Evolutionary conservation across 805 yeast genomes (phyloP).

Genomic region (Torulaspora quercuum): DNA sequence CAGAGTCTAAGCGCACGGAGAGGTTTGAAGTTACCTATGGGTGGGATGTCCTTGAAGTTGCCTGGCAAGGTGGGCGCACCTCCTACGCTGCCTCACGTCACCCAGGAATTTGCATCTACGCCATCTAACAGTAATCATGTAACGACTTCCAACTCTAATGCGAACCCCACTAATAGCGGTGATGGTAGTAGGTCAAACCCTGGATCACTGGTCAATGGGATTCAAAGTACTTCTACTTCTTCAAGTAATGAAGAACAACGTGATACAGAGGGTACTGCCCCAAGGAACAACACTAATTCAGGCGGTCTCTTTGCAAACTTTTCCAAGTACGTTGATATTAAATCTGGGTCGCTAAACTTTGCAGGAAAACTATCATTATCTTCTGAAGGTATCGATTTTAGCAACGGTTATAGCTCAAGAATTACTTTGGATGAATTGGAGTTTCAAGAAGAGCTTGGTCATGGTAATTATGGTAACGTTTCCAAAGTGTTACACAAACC

Average conservation of each 20-base stretch:
- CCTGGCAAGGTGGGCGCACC: constrained; percentile 17
- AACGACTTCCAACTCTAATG: constrained; percentile 12
- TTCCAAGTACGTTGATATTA: constrained; percentile 83
- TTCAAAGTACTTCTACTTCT: constrained; percentile 36
- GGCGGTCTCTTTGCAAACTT: constrained; percentile 75
- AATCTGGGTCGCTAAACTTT: constrained; percentile 87
- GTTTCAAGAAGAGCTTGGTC: constrained; percentile 82
- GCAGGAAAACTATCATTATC: constrained; percentile 91
- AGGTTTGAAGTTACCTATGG: constrained; percentile 67
- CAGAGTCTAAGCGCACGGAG: constrained; percentile 80
- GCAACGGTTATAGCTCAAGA: constrained; percentile 80
- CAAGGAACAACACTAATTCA: constrained; percentile 20
- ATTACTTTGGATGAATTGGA: constrained; percentile 82
- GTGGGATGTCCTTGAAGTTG: constrained; percentile 35
- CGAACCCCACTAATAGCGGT: constrained; percentile 9
- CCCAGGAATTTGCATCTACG: constrained; percentile 32
- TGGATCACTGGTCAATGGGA: constrained; percentile 31
- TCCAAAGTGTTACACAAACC: constrained; percentile 91
- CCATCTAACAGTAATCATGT: constrained; percentile 25
- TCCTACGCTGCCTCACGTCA: constrained; percentile 19
- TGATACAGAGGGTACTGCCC: constrained; percentile 32
- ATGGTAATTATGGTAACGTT: constrained; percentile 96
- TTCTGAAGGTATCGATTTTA: constrained; percentile 87
- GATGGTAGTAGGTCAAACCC: constrained; percentile 31
- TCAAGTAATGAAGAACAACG: constrained; percentile 26